Evolutionary conservation across 305 asterid species (phyloP), one percentile per base, ranked within the genome.

Genomic region (Solanum hybrid): DNA sequence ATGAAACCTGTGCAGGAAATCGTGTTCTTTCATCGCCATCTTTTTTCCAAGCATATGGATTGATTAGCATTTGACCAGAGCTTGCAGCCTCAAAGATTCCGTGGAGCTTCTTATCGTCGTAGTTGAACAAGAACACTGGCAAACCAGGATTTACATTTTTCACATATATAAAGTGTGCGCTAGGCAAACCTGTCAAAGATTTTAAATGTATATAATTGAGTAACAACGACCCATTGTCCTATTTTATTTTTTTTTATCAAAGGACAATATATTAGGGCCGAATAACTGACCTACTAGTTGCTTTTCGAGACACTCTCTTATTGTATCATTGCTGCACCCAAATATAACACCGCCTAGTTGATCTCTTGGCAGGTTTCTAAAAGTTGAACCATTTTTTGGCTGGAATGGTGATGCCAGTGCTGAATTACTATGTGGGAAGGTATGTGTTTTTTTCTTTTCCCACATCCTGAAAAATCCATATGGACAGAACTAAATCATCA

Each of bases 51-150:
- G 96, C 99, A 95, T 96, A 97, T 79, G 97, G 92, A 94, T 96
- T 92, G 32, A 96, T 94, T 86, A 92, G 93, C 95, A 95, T 92
- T 90, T 92, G 93, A 24, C 99, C 99, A 72, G 93, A 39, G 93
- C 99, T 92, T 89, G 95, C 98, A 87, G 99, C 99, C 95, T 97
- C 98, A 89, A 91, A 97, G 89, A 95, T 94, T 31, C 99, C 99
- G 90, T 94, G 89, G 90, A 97, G 94, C 91, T 90, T 94, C 91
- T 94, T 92, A 17, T 94, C 96, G 32, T 86, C 92, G 92, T 95
- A 96, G 93, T 96, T 93, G 93, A 97, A 96, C 92, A 97, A 90
- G 93, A 97, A 96, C 88, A 96, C 91, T 4, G 99, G 98, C 92
- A 97, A 91, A 79, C 99, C 99, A 14, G 95, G 96, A 87, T 93